Percentiles rank a stretch among this genome's conserved stretches.
Evolutionary conservation across 225 moss, liverwort and hornwort genomes (phyloP).

Genomic region (Marchantia paleacea): DNA sequence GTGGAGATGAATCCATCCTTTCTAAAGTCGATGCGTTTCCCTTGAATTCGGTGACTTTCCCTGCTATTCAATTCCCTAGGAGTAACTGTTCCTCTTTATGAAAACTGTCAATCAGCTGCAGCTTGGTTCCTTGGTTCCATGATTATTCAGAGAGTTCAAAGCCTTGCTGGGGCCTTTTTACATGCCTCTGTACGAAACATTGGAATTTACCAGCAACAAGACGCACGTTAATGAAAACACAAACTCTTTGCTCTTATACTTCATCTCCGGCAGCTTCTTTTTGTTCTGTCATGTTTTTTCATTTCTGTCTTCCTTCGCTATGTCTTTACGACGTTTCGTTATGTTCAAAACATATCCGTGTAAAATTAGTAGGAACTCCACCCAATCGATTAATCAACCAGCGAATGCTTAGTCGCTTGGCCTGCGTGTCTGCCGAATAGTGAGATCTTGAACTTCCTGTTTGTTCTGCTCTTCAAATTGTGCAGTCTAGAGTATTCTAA

Average conservation of each 20-base stretch:
- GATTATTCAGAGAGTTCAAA: background rate
- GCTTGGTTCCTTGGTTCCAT: conserved; percentile 5
- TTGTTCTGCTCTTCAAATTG: no score
- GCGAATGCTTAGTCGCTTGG: background rate
- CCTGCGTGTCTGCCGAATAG: no score
- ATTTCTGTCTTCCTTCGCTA: background rate
- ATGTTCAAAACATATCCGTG: background rate
- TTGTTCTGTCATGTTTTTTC: background rate
- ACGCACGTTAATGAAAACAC: background rate
- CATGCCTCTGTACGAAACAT: background rate
- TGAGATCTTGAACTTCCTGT: no score
- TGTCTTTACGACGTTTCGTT: background rate
- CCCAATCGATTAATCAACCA: no score
- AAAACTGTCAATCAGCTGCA: background rate
- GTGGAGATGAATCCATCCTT: background rate
- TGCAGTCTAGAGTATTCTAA: no score
- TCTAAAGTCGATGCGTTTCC: conserved; percentile 4
- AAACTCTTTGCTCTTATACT: background rate
- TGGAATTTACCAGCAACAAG: background rate
- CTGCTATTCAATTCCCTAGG: background rate
- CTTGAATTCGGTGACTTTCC: background rate
- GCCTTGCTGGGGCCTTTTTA: background rate
- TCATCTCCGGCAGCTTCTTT: background rate
- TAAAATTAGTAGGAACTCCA: no score
- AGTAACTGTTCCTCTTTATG: background rate